Evolutionary conservation across 2,329 filamentous ascomycete genomes (phyloP).

Genomic region (Pochonia chlamydosporia): DNA sequence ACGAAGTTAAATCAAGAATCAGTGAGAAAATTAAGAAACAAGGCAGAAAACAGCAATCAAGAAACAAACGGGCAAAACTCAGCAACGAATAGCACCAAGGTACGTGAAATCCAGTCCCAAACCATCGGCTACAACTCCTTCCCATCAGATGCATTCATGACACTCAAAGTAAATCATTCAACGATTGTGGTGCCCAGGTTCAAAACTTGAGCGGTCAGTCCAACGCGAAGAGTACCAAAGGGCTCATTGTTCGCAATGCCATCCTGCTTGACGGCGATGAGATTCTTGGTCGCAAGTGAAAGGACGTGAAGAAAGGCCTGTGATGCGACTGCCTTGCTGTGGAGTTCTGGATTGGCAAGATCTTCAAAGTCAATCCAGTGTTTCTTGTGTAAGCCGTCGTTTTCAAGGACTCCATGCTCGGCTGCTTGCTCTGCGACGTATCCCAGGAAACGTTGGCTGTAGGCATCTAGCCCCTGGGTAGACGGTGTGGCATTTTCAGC

Average conservation of each 20-base stretch:
- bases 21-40: no score
- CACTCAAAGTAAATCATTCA: neutral
- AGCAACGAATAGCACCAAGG: no score
- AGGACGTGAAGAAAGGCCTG: conserved; percentile 74
- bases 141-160: no score
- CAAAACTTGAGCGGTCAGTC: neutral
- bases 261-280: conserved; percentile 58
- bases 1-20: no score
- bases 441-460: conserved; percentile 39
- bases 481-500: conserved; percentile 22
- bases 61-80: no score
- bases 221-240: conserved; percentile 37
- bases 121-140: no score
- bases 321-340: conserved; percentile 58
- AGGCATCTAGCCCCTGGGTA: conserved; percentile 34
- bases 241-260: conserved; percentile 26
- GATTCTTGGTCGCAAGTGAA: conserved; percentile 59
- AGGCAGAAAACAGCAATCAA: no score
- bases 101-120: no score
- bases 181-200: neutral
- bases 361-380: conserved; percentile 61
- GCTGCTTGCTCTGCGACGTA: conserved; percentile 34
- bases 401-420: conserved; percentile 25
- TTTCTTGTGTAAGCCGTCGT: conserved; percentile 24
- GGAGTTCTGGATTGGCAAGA: conserved; percentile 53